Conservation (phyloP, 1,139 yeast genomes). For the Pichia inconspicua region DNA sequence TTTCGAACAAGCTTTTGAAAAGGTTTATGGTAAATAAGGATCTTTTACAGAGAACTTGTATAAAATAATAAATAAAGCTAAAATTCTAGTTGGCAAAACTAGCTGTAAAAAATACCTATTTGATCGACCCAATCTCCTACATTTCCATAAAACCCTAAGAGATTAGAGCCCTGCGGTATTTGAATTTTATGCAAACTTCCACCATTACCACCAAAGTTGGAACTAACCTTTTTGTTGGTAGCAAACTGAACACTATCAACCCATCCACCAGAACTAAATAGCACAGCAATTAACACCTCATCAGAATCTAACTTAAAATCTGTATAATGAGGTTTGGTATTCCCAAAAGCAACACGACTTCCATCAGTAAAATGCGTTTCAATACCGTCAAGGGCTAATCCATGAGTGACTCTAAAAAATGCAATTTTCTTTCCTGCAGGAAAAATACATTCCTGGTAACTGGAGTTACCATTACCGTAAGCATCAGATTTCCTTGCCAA, state of each 20-base stretch:
- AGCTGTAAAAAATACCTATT: slow-evolving; percentile 51
- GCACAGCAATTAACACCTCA: slow-evolving; percentile 54
- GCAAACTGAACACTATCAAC: slow-evolving; percentile 71
- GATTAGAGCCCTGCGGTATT: slow-evolving; percentile 49
- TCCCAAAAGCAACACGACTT: slow-evolving; percentile 42
- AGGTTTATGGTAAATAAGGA: slow-evolving; percentile 11
- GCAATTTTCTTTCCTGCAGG: slow-evolving; percentile 28
- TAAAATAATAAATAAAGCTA: neutral
- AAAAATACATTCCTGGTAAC: slow-evolving; percentile 18
- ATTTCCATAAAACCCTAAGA: slow-evolving; percentile 66
- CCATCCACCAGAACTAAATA: slow-evolving; percentile 77
- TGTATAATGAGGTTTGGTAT: slow-evolving; percentile 45
- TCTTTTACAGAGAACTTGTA: neutral
- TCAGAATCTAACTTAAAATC: slow-evolving; percentile 50
- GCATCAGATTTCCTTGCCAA: slow-evolving; percentile 18
- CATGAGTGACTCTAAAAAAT: slow-evolving; percentile 57
- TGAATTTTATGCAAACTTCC: slow-evolving; percentile 56
- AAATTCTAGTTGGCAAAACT: neutral
- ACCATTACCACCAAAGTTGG: slow-evolving; percentile 59
- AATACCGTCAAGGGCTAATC: slow-evolving; percentile 75
- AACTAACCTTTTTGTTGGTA: slow-evolving; percentile 43
- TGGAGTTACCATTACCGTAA: slow-evolving; percentile 21
- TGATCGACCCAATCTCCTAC: slow-evolving; percentile 66
- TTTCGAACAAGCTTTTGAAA: slow-evolving; percentile 68
- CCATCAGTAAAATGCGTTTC: slow-evolving; percentile 28